A percentile compares a stretch with the other conserved stretches of the same genome.
Conservation (phyloP, 257 asterid genomes). For the Solanum chilense region DNA sequence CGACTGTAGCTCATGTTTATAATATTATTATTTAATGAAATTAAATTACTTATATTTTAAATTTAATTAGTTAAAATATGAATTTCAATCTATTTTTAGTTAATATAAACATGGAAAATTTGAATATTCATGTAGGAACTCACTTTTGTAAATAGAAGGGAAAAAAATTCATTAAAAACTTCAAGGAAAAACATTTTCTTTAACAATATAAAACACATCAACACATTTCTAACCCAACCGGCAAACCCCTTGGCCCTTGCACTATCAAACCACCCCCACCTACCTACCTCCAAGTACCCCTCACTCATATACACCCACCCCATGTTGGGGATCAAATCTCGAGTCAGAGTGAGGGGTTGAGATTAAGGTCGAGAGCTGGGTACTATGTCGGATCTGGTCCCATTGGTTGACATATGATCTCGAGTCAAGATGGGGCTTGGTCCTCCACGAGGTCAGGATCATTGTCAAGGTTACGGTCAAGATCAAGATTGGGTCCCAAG, state of each 20-base stretch:
- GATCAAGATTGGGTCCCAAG: too few species aligned
- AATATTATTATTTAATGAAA: too few species aligned
- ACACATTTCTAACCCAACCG: too few species aligned
- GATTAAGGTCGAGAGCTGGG: too few species aligned
- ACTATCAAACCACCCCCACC: neutral
- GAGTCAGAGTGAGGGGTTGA: too few species aligned
- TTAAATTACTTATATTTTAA: too few species aligned
- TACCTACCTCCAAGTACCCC: neutral
- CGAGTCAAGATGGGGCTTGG: neutral
- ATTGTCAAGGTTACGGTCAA: accelerated
- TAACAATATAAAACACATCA: too few species aligned
- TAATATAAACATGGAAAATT: neutral
- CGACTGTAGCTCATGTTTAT: neutral
- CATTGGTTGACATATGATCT: too few species aligned
- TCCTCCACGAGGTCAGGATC: neutral
- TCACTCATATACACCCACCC: neutral
- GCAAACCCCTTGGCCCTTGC: neutral
- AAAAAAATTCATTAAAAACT: too few species aligned
- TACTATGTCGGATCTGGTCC: neutral
- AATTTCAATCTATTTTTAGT: neutral
- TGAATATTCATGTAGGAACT: neutral
- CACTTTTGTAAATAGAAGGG: neutral
- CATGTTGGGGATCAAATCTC: too few species aligned
- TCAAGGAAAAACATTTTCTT: neutral
- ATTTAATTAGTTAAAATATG: neutral